These are phyloP conservation scores for Umbelopsis sp. DNA, from an alignment of 192 early-diverging fungal genomes.

Conservation along the genomic window DNA sequence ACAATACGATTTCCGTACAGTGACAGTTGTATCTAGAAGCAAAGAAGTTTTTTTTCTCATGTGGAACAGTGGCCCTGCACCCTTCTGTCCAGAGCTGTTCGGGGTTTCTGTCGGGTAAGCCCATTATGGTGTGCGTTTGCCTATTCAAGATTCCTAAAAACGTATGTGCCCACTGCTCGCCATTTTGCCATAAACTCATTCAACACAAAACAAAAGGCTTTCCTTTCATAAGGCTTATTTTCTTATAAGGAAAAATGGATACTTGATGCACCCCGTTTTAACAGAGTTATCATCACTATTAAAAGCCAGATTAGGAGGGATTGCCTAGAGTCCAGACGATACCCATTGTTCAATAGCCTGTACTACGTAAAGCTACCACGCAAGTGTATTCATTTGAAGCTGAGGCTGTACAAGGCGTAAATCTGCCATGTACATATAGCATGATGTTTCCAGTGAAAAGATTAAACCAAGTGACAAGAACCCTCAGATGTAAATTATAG, in stretches of 20 bases:
- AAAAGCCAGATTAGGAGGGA: background rate
- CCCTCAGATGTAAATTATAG: no score
- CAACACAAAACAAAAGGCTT: background rate
- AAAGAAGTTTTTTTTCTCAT: background rate
- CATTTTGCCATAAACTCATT: background rate
- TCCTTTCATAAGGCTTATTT: background rate
- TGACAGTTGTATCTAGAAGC: no score
- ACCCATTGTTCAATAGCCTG: no score
- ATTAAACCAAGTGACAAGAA: no score
- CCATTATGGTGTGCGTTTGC: background rate
- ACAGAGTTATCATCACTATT: no score
- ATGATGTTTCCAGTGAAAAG: no score
- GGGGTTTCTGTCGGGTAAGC: background rate
- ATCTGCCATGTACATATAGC: no score
- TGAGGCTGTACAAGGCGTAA: no score
- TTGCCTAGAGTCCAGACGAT: background rate
- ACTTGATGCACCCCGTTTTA: background rate
- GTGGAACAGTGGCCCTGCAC: background rate
- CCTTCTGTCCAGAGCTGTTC: background rate
- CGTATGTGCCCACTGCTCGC: background rate
- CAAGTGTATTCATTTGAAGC: no score
- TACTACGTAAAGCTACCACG: no score
- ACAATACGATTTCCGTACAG: no score
- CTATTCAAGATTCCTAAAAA: background rate
- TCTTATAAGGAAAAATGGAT: background rate